Evolutionary conservation across 164 flowering plant species (phyloP).

Genomic region (Annona squamosa): DNA sequence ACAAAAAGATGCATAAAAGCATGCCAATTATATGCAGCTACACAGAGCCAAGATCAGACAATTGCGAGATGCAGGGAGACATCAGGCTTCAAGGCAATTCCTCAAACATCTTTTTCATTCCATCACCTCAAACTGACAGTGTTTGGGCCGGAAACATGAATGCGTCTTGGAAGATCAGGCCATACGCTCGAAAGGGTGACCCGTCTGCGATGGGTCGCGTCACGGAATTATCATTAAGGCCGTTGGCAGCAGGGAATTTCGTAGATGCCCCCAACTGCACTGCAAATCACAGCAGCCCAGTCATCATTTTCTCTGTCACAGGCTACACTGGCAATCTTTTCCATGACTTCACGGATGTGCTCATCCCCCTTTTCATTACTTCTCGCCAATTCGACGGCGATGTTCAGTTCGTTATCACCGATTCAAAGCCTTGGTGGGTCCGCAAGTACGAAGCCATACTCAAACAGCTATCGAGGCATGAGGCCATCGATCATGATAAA

Average conservation of each 20-base stretch:
- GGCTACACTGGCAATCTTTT: constrained; percentile 25
- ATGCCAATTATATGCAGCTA: constrained; percentile 22
- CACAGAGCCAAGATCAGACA: constrained; percentile 25
- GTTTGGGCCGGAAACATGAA: background rate
- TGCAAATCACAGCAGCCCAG: constrained; percentile 15
- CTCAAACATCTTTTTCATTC: constrained; percentile 24
- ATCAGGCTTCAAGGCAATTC: constrained; percentile 33
- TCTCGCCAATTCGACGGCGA: constrained; percentile 16
- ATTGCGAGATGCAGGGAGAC: constrained; percentile 35
- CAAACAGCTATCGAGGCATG: constrained; percentile 12
- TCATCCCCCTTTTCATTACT: constrained; percentile 29
- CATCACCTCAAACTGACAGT: background rate
- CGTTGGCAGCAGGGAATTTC: background rate
- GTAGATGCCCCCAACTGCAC: constrained; percentile 11
- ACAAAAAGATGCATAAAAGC: background rate
- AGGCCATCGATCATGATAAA: constrained; percentile 16
- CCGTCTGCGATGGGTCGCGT: constrained; percentile 23
- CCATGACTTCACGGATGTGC: constrained; percentile 25
- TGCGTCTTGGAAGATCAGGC: constrained; percentile 38
- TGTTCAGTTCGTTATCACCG: constrained; percentile 22
- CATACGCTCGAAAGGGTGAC: constrained; percentile 53
- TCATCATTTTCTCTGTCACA: constrained; percentile 22
- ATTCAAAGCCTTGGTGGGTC: constrained; percentile 14
- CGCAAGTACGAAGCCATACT: constrained; percentile 17
- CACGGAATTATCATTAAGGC: constrained; percentile 24